Evolutionary conservation across 306 rosid species (phyloP), one percentile per base, ranked within the genome.

Genomic region (Mucuna pruriens): DNA sequence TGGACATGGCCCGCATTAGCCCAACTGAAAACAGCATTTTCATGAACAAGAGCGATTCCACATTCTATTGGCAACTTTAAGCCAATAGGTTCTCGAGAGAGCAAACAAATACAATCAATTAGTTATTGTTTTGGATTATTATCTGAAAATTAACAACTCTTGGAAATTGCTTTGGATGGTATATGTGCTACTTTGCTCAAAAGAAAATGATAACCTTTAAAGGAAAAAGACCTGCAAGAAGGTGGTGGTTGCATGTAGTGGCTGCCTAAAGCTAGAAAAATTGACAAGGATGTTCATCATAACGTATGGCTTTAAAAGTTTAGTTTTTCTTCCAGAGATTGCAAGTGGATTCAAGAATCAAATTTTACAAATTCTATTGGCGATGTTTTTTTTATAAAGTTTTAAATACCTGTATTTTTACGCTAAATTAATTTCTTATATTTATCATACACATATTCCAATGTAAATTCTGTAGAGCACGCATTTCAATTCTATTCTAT

Each of bases 211-310:
- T 80, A 74, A 23, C 22, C 6, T 5, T 73, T 52, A 51, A 77
- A 77, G 71, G 65, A 51, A 67, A 66, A 77, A 76, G 90, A 23
- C 87, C 87, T 66, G 84, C 81, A 38, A 31, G 65, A 26, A 58
- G 67, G 46, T 82, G 80, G 87, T 65, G 66, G 57, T 16, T 65
- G 67, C 69, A 64, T 26, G 46, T 13, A 40, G 72, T 76, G 72
- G 83, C 60, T 16, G 33, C 54, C 63, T 26, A 8, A 62, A 62
- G 74, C 33, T 49, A 79, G 9, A 22, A 65, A 44, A 51, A 13
- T 13, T 38, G 49, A 72, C 2, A 31, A 40, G 10, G 52, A 52
- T 63, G 77, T 25, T 64, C 13, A 68, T 49, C 26, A 45, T 45
- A 22, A 19, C 34, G 15, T 60, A 17, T 45, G 46, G 34, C 55